Evolutionary conservation across 2,329 filamentous ascomycete species (phyloP).

Genomic region (Elsinoe ampelina): DNA sequence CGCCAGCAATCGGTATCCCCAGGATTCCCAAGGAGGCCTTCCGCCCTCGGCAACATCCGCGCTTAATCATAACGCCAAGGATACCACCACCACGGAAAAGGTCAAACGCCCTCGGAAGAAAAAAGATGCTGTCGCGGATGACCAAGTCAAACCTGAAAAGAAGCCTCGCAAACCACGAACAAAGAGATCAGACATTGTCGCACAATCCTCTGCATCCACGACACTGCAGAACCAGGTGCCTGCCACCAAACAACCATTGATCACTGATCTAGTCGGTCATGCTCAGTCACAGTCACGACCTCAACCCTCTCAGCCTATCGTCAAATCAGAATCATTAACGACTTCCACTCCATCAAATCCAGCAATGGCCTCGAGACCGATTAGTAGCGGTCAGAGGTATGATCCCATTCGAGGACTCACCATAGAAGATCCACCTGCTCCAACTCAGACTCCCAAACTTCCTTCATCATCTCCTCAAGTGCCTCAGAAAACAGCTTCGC

Average conservation of each 20-base stretch:
- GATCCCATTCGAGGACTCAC: conserved; percentile 73
- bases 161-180: conserved; percentile 38
- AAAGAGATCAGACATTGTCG: conserved; percentile 29
- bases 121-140: conserved; percentile 28
- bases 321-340: conserved; percentile 20
- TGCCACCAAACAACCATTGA: conserved; percentile 30
- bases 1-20: conserved; percentile 18
- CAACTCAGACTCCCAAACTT: conserved; percentile 19
- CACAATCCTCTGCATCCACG: not conserved
- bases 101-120: conserved; percentile 33
- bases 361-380: conserved; percentile 40
- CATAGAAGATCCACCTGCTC: conserved; percentile 22
- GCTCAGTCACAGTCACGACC: conserved; percentile 19
- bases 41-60: conserved; percentile 27
- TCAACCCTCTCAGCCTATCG: conserved; percentile 12
- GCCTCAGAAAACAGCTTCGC: conserved; percentile 54
- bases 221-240: conserved; percentile 21
- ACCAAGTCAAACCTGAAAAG: conserved; percentile 30
- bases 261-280: conserved; percentile 31
- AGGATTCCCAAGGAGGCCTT: conserved; percentile 27
- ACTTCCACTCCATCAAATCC: conserved; percentile 20
- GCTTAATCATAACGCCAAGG: conserved; percentile 30
- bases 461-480: conserved; percentile 27
- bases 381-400: conserved; percentile 73
- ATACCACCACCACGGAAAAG: conserved; percentile 24